These are phyloP conservation scores for Rhodotorula toruloides DNA, from an alignment of 768 basidiomycete species.

Conservation along the genomic window DNA sequence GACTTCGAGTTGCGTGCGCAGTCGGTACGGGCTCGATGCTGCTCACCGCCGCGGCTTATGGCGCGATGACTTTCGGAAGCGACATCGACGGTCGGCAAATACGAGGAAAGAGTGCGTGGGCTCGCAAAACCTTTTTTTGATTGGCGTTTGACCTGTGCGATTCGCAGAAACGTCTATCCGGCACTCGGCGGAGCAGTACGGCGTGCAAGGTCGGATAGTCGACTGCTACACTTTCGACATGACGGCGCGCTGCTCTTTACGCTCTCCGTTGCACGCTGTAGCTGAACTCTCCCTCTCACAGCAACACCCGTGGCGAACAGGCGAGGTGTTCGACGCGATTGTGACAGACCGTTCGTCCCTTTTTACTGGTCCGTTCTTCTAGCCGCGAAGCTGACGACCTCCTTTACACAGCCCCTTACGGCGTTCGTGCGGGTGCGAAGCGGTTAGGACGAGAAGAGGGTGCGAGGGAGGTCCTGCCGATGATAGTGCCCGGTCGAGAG, in stretches of 20 bases:
- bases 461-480: slow-evolving; percentile 66
- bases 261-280: too few species aligned
- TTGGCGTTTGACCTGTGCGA: neutral
- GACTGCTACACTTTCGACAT: slow-evolving; percentile 89
- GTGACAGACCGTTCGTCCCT: slow-evolving; percentile 56
- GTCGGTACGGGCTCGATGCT: slow-evolving; percentile 50
- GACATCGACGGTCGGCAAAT: slow-evolving; percentile 98
- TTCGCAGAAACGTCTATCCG: slow-evolving; percentile 13
- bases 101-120: slow-evolving; percentile 71
- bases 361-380: neutral
- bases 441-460: slow-evolving; percentile 45
- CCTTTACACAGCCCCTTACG: slow-evolving; percentile 56
- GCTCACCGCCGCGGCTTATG: slow-evolving; percentile 73
- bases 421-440: slow-evolving; percentile 63
- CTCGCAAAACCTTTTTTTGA: neutral
- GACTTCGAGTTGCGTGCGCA: slow-evolving; percentile 43
- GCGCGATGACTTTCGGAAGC: slow-evolving; percentile 77
- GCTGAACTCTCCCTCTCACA: neutral
- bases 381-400: neutral
- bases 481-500: slow-evolving; percentile 49
- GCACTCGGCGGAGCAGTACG: slow-evolving; percentile 59
- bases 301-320: slow-evolving; percentile 73
- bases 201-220: slow-evolving; percentile 63
- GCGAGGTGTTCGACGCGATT: slow-evolving; percentile 86
- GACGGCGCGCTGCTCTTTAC: slow-evolving; percentile 53